Base-by-base conservation (phyloP, 805 yeast genomes). In the Schwanniomyces polymorphus region DNA sequence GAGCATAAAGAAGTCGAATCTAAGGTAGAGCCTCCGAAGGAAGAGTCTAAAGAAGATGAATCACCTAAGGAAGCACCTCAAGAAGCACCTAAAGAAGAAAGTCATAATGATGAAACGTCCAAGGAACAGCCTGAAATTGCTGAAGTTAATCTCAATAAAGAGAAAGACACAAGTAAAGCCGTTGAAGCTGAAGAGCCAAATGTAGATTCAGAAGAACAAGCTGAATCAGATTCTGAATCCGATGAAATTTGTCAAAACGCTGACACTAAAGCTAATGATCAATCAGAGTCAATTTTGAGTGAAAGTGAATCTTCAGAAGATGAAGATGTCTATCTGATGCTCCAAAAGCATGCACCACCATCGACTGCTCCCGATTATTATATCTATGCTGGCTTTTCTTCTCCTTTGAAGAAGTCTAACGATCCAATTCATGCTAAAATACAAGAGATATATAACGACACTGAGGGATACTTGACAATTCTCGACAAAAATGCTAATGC, bases 401-500 rank as follows among this genome's bases (percentile, higher is more conserved):
- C 37, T 3, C 33, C 33, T 7, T 43, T 52, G 5, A 28, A 37
- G 2, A 33, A 29, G 7, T 37, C 51, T 3, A 42, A 34, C 3
- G 46, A 52, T 33, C 50, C 38, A 12, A 44, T 60, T 12, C 18
- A 38, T 14, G 49, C 53, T n/a, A 54, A 59, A 38, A 57, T 61
- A 16, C 38, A 43, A 5, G 57, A 59, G 40, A 61, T 70, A 26
- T 41, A 59, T n/a, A 53, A 57, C 37, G 47, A 46, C 11, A 61
- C 72, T 1, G 52, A 57, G 16, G 75, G 65, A 0, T 50, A 64
- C n/a, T 39, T 64, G 23, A 41, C 50, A 16, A 50, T 65, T 7
- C 50, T 68, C 17, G 44, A 53, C 9, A 29, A 41, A 12, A 70
- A 70, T 45, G 44, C 55, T 1, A 27, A 48, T 6, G 23, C 44